Base-by-base conservation (phyloP, 2,329 filamentous ascomycete genomes). In the Laburnicola sp. region DNA sequence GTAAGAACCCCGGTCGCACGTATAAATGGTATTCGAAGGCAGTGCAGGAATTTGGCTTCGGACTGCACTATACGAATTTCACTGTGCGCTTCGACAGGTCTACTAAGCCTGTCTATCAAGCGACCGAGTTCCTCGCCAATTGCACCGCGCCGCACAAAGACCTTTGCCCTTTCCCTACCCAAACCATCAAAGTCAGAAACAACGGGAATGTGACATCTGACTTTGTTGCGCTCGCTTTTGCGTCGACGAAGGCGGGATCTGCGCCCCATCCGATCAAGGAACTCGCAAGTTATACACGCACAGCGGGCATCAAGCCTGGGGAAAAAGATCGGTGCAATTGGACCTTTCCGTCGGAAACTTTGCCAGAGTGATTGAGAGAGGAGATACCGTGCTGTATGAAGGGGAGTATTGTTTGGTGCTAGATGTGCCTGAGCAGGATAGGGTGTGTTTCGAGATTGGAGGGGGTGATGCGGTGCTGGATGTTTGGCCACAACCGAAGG, bases 21-120 rank as follows among this genome's bases (percentile, higher is more conserved):
- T 85, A 86, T 58, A 78, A 76, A 56, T 86, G 82, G 82, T 85
- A 82, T 63, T 74, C 75, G 30, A 69, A 71, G 21, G 73, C 78
- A 0, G 74, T 82, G 2, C 76, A 79, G 44, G 75, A 76, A 0
- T 86, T 84, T 49, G 83, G 82, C 1, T 75, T 76, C 50, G 83
- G 82, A 0, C 58, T 84, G 50, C 81, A 84, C 60, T 85, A 85
- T 67, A 85, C 82, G 2, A 80, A 69, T 31, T 85, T 85, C 62
- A 57, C 54, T 2, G 62, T 64, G 21, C 61, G 55, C 8, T 60
- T 68, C 31, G 48, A 51, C 27, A 51, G 52, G 34, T 42, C 16
- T 9, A 34, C 41, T 32, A 30, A 53, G 27, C 60, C 59, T 52
- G 43, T 56, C 43, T 79, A 78, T 53, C 56, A 74, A 2, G 62